Conservation (phyloP, 1,284 basidiomycete species). For the Cryptococcus amylolentus region DNA sequence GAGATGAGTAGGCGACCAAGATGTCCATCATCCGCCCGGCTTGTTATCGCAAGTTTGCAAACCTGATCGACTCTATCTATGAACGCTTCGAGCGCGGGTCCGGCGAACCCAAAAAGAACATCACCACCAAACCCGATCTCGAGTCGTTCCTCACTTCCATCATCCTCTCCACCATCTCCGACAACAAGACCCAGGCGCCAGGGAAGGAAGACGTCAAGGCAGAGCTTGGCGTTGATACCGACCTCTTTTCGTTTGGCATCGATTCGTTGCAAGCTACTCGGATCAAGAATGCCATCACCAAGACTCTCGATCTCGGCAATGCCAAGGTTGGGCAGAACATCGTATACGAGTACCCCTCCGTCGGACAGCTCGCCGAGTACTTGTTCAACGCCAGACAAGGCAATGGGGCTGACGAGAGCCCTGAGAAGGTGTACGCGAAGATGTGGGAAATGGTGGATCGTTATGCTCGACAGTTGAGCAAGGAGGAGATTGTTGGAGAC, state of each 20-base stretch:
- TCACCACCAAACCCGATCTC: slow-evolving; percentile 38
- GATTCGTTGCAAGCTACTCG: slow-evolving; percentile 60
- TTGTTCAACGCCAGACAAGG: slow-evolving; percentile 39
- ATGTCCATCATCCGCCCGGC: slow-evolving; percentile 48
- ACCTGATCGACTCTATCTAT: slow-evolving; percentile 55
- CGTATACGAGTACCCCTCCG: slow-evolving; percentile 47
- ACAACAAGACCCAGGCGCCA: slow-evolving; percentile 35
- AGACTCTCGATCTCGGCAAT: slow-evolving; percentile 50
- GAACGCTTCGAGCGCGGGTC: slow-evolving; percentile 52
- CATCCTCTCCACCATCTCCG: slow-evolving; percentile 46
- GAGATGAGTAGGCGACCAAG: slow-evolving; percentile 36
- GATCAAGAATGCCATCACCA: slow-evolving; percentile 56
- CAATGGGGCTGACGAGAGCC: slow-evolving; percentile 14
- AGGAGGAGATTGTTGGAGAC: not conserved
- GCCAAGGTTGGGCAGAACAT: slow-evolving; percentile 52
- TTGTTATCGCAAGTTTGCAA: slow-evolving; percentile 56
- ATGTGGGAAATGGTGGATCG: slow-evolving; percentile 54
- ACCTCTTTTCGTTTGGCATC: slow-evolving; percentile 52
- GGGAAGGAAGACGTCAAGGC: slow-evolving; percentile 35
- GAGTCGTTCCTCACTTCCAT: slow-evolving; percentile 50
- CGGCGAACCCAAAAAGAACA: slow-evolving; percentile 46
- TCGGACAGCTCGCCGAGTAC: slow-evolving; percentile 31
- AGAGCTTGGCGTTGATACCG: slow-evolving; percentile 51
- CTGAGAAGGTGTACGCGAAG: slow-evolving; percentile 37
- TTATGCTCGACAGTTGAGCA: slow-evolving; percentile 39